Evolutionary conservation across 768 basidiomycete genomes (phyloP), one percentile per base, ranked within the genome.

Genomic region (Termitomyces sp.): DNA sequence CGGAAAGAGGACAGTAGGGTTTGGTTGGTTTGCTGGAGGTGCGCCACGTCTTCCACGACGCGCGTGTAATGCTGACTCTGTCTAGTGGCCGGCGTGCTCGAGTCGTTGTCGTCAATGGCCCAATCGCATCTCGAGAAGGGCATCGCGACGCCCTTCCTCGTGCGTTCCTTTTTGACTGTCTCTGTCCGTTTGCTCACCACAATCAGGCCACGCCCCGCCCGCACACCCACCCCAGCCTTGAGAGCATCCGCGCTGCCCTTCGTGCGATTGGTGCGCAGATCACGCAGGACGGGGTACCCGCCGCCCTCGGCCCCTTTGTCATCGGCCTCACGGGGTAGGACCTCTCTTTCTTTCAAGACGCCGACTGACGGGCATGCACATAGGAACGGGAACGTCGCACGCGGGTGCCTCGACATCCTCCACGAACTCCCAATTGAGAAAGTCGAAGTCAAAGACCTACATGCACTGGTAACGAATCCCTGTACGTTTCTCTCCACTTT

Each of bases 1-100:
- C 26, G 89, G 87, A 4, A 88, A 88, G 68, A 76, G 94, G 22
- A 89, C 88, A 0, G 91, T 94, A 18, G 93, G 87, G 0, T 96
- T 97, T 73, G 94, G 94, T 1, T 94, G 87, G 86, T 92, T 88
- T 64, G 94, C 94, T 0, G 94, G 94, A 70, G 88, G 91, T 92
- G 53, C 8, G 9, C 56, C 60, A 39, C 59, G 24, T 13, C 9
- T 42, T n/a, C 5, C 8, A 18, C 7, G 18, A 1, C 8, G 0
- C 16, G 0, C 16, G 8, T 6, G 16, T 18, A 3, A 5, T 18
- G 16, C 37, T 37, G 18, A 37, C 37, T 1, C 5, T 18, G 16
- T 18, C 1, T n/a, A 20, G 39, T 41, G 8, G n/a, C 39, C 5
- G 39, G 39, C 8, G 39, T 41, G 4, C 39, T 41, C 3, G 39